Evolutionary conservation across 768 basidiomycete species (phyloP).

Genomic region (Boletellus ananas): DNA sequence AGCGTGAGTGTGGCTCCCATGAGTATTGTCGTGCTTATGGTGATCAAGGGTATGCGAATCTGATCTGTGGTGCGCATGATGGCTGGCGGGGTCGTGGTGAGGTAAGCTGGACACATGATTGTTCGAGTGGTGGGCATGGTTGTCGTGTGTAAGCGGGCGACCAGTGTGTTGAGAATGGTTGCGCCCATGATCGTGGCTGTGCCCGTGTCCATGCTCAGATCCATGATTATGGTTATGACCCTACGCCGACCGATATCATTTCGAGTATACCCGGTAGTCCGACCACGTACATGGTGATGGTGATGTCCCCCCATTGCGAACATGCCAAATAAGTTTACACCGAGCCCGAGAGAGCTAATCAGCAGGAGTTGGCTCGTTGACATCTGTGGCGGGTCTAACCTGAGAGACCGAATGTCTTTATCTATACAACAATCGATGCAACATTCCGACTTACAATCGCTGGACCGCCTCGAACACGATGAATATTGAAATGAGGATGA

Average conservation of each 20-base stretch:
- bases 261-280: background rate
- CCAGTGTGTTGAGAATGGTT: conserved; percentile 34
- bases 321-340: conserved; percentile 97
- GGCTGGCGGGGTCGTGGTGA: conserved; percentile 16
- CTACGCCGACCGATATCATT: conserved; percentile 5
- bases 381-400: conserved; percentile 95
- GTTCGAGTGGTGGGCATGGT: conserved; percentile 25
- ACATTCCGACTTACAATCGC: conserved; percentile 57
- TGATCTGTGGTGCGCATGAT: conserved; percentile 17
- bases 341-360: conserved; percentile 85
- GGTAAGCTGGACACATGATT: conserved; percentile 9
- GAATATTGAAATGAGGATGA: conserved; percentile 92
- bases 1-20: conserved; percentile 17
- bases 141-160: conserved; percentile 33
- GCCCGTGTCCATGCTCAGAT: conserved; percentile 8
- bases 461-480: conserved; percentile 98
- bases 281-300: conserved; percentile 51
- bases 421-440: conserved; percentile 17
- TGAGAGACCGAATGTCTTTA: conserved; percentile 26
- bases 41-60: conserved; percentile 14
- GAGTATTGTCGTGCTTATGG: conserved; percentile 6
- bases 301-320: conserved; percentile 98
- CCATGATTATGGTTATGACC: conserved; percentile 19
- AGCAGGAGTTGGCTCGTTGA: conserved; percentile 89
- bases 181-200: conserved; percentile 18